Evolutionary conservation across 2,329 filamentous ascomycete genomes (phyloP).

Genomic region (Pseudodiploospora longispora): DNA sequence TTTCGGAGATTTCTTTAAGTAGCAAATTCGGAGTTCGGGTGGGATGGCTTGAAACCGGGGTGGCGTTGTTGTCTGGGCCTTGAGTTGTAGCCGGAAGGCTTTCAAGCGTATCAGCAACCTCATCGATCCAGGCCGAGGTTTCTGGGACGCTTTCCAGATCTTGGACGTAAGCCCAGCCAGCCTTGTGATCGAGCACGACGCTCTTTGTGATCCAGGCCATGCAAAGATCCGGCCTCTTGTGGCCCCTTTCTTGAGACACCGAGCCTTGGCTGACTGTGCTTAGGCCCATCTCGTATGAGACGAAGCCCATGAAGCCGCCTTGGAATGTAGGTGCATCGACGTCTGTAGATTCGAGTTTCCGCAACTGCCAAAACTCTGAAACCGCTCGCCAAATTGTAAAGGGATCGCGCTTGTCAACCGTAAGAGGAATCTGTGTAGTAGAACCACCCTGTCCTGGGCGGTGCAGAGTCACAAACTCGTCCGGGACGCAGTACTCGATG

Average conservation of each 20-base stretch:
- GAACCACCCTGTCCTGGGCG: constrained; percentile 16
- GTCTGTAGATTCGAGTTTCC: constrained; percentile 14
- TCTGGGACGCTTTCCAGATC: constrained; percentile 16
- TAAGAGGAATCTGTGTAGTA: constrained; percentile 19
- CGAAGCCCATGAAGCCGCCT: constrained; percentile 76
- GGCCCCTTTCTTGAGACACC: constrained; percentile 19
- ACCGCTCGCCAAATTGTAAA: constrained; percentile 43
- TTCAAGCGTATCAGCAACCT: constrained; percentile 20
- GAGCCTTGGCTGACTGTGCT: constrained; percentile 23
- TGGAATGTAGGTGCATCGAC: constrained; percentile 50
- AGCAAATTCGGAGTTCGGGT: constrained; percentile 12
- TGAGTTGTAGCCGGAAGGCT: constrained; percentile 12
- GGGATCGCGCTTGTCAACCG: constrained; percentile 17
- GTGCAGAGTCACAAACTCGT: constrained; percentile 28
- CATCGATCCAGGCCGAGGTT: constrained; percentile 23
- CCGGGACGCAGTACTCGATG: constrained; percentile 48
- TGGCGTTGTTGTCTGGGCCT: constrained; percentile 21
- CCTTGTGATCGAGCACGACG: constrained; percentile 66
- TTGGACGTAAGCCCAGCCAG: constrained; percentile 57
- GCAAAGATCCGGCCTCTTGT: constrained; percentile 59
- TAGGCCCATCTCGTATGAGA: constrained; percentile 78
- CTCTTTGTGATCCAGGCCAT: constrained; percentile 71
- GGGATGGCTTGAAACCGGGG: constrained; percentile 2
- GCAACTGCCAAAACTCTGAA: constrained; percentile 33
- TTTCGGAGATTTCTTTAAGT: constrained; percentile 8